Conservation (phyloP, 1,139 yeast species). For the Lodderomyces margitis region DNA sequence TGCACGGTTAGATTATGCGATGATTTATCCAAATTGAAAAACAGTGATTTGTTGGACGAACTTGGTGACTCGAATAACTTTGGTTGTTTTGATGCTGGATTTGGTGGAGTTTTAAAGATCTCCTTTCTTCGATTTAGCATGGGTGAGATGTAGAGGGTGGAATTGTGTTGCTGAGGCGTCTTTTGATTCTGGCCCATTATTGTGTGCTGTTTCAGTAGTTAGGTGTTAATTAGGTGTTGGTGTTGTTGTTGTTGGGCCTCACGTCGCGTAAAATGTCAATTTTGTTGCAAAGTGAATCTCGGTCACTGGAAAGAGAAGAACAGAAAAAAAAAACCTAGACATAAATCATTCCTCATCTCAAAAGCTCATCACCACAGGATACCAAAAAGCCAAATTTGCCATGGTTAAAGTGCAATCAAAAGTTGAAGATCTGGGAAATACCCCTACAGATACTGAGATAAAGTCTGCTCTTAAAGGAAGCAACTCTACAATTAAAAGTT, state of each 20-base stretch:
- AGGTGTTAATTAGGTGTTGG: conserved; percentile 2
- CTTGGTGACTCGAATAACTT: conserved; percentile 40
- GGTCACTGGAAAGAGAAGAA: not conserved
- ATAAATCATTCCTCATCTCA: conserved; percentile 6
- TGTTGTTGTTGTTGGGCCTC: not conserved
- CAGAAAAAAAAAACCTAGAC: not conserved
- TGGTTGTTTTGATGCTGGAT: conserved; percentile 30
- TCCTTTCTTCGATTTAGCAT: conserved; percentile 48
- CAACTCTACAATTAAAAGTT: conserved; percentile 2
- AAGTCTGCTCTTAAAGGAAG: conserved; percentile 16
- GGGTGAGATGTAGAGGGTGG: conserved; percentile 65
- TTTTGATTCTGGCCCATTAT: conserved; percentile 34
- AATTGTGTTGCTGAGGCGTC: conserved; percentile 52
- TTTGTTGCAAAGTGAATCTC: conserved; percentile 4
- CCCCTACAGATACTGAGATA: conserved; percentile 4
- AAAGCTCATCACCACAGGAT: not conserved
- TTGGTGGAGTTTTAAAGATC: conserved; percentile 56
- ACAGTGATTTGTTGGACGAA: conserved; percentile 41
- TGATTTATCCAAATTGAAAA: conserved; percentile 32
- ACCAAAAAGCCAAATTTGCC: too few relatives aligned
- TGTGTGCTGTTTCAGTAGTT: not conserved
- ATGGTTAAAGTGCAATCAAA: not conserved
- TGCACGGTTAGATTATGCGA: conserved; percentile 13
- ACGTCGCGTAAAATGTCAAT: not conserved
- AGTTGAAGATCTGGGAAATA: not conserved